Conservation (phyloP, 805 yeast genomes). For the Komagataella populi region DNA sequence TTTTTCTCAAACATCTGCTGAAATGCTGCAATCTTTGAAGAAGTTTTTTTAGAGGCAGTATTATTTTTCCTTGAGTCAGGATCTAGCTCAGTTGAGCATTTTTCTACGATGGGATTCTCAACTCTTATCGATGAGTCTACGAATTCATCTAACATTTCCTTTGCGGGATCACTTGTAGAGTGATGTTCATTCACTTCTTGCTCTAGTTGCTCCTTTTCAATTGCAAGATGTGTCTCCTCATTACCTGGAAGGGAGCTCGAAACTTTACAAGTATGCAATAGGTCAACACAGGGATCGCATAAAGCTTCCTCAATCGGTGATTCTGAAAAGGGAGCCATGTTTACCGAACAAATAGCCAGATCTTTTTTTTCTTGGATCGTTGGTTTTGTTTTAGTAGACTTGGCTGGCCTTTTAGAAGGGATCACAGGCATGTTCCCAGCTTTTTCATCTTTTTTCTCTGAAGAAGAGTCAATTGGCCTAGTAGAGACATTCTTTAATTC, state of each 20-base stretch:
- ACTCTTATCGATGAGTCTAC: not conserved
- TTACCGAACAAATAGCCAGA: too few species aligned
- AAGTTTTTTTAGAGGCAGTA: slow-evolving; percentile 64
- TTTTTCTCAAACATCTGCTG: slow-evolving; percentile 57
- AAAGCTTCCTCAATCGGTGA: not conserved
- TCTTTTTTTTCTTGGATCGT: not conserved
- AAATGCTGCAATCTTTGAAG: slow-evolving; percentile 69
- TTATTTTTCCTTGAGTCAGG: slow-evolving; percentile 22
- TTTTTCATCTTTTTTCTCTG: not conserved
- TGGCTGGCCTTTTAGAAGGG: not conserved
- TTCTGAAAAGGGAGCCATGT: not conserved
- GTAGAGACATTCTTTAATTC: not conserved
- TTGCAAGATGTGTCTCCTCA: not conserved
- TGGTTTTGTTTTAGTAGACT: not conserved
- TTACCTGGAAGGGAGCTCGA: not conserved
- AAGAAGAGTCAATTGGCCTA: not conserved
- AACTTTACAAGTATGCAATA: not conserved
- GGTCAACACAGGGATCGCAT: not conserved
- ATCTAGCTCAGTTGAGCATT: not conserved
- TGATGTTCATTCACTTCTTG: not conserved
- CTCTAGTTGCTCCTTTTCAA: not conserved
- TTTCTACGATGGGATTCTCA: not conserved
- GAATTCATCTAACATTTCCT: not conserved
- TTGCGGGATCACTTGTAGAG: not conserved
- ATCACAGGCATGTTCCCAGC: not conserved